Conservation (phyloP, 140 eudicot species). For the Flaveria floridana region DNA sequence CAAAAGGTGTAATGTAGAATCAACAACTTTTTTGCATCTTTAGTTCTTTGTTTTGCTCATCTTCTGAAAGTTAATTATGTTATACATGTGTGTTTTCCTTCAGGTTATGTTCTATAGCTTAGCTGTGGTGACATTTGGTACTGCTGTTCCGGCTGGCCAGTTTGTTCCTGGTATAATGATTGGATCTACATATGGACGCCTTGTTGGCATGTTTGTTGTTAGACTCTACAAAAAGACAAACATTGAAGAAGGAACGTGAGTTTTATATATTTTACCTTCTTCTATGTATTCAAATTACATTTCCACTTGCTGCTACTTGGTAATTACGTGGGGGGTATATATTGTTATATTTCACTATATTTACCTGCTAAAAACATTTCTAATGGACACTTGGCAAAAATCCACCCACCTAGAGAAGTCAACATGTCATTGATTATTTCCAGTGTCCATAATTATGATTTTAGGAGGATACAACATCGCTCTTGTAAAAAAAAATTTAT, state of each 20-base stretch:
- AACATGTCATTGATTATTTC: neutral
- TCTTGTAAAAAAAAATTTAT: neutral
- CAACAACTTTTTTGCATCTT: neutral
- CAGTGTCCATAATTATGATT: neutral
- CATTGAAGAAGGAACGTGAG: conserved; percentile 99
- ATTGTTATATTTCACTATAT: neutral
- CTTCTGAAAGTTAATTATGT: conserved; percentile 1
- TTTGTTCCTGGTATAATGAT: conserved; percentile 99
- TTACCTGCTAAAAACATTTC: neutral
- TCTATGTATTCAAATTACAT: neutral
- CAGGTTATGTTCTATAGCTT: conserved; percentile 93
- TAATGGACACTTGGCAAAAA: neutral
- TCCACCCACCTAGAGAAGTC: neutral
- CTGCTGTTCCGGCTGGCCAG: conserved; percentile 99
- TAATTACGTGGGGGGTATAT: neutral
- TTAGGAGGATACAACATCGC: neutral
- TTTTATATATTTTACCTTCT: conserved; percentile 15
- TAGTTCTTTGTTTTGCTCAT: neutral
- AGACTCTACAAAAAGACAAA: conserved; percentile 67
- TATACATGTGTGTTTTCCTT: conserved; percentile 18
- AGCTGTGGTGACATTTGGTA: conserved; percentile 95
- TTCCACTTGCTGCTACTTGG: neutral
- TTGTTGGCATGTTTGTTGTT: conserved; percentile 97
- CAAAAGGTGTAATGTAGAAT: neutral
- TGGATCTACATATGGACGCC: conserved; percentile 98